Percentiles rank a stretch among this genome's conserved stretches.
Evolutionary conservation across 768 basidiomycete genomes (phyloP).

Genomic region (Rhodotorula paludigena): DNA sequence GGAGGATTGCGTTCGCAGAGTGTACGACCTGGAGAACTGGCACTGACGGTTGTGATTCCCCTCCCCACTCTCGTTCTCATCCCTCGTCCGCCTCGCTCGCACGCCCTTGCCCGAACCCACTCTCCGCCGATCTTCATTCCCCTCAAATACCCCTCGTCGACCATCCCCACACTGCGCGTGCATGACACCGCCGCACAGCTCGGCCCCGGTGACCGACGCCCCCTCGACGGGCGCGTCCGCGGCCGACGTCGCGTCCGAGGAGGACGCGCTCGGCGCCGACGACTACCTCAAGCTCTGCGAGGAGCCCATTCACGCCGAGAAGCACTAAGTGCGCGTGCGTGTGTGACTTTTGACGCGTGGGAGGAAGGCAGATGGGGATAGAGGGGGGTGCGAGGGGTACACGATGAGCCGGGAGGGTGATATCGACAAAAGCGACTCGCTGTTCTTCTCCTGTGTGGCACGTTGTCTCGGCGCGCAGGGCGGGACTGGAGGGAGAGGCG

Average conservation of each 20-base stretch:
- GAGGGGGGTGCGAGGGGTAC: background rate
- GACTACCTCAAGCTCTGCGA: conserved; percentile 76
- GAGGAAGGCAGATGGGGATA: background rate
- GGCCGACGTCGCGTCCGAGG: conserved; percentile 48
- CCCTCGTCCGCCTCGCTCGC: too few species aligned
- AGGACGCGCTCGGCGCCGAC: conserved; percentile 59
- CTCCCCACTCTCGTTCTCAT: too few species aligned
- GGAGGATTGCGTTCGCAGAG: too few species aligned
- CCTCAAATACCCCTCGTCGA: too few species aligned
- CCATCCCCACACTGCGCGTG: too few species aligned
- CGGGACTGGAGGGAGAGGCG: background rate
- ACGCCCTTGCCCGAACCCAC: too few species aligned
- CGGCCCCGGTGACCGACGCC: conserved; percentile 12
- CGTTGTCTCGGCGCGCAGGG: too few species aligned
- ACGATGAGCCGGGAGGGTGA: background rate
- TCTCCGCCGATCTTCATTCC: too few species aligned
- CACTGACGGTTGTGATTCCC: too few species aligned
- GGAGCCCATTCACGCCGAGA: conserved; percentile 66
- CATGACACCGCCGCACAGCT: conserved; percentile 39
- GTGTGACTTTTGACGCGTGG: background rate
- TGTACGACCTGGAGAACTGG: too few species aligned
- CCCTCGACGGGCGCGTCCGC: conserved; percentile 38
- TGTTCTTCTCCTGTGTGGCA: background rate
- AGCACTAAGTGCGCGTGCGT: conserved; percentile 48
- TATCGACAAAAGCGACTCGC: background rate